These are phyloP conservation scores for Talaromyces pinophilus DNA, from an alignment of 2,329 filamentous ascomycete genomes.

Conservation along the genomic window DNA sequence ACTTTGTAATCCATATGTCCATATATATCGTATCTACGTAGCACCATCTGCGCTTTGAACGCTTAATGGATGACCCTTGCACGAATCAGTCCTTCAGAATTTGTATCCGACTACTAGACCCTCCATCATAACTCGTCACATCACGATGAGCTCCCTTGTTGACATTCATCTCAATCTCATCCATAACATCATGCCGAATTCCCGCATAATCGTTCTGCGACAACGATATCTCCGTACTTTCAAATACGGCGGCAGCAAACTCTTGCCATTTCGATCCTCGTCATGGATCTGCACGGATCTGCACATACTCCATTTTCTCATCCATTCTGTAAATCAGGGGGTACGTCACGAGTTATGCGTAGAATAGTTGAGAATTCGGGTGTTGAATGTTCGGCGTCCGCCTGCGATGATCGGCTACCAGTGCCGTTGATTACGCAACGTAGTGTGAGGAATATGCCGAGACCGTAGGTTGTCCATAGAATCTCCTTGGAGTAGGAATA, in stretches of 20 bases:
- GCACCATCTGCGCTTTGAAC: too few species aligned
- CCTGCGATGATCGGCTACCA: neutral
- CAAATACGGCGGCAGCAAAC: conserved; percentile 1
- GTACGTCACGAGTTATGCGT: neutral
- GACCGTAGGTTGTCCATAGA: neutral
- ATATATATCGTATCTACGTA: neutral
- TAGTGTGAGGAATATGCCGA: neutral
- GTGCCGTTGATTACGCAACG: neutral
- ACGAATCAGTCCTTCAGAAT: neutral
- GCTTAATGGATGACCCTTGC: neutral
- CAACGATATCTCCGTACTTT: conserved; percentile 1
- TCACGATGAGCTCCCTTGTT: neutral
- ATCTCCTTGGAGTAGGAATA: neutral
- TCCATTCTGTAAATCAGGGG: neutral
- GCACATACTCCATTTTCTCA: neutral
- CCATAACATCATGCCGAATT: neutral
- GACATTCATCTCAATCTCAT: neutral
- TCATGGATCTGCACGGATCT: conserved; percentile 6
- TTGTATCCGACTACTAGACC: neutral
- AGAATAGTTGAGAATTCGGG: conserved; percentile 2
- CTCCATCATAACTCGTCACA: neutral
- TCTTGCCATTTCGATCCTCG: conserved; percentile 4
- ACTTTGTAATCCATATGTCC: neutral
- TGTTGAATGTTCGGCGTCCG: neutral
- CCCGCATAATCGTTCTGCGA: neutral